Evolutionary conservation across 768 basidiomycete genomes (phyloP).

Genomic region (Paxillus ammoniavirescens): DNA sequence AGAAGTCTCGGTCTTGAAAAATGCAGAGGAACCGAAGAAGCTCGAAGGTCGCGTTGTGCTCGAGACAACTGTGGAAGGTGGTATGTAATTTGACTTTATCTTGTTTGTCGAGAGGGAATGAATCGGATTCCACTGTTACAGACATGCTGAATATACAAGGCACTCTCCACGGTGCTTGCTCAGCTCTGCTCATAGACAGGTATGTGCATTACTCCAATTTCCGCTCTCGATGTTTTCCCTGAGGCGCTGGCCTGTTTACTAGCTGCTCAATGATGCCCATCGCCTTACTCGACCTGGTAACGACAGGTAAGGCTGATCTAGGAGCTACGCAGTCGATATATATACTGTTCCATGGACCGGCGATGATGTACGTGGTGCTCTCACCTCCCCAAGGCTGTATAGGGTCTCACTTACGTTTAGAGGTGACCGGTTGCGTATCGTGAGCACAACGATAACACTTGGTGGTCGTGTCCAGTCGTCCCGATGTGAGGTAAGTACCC

Average conservation of each 20-base stretch:
- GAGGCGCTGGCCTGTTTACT: neutral
- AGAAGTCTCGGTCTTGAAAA: constrained; percentile 42
- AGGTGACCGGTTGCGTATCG: constrained; percentile 48
- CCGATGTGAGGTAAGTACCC: constrained; percentile 44
- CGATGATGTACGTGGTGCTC: constrained; percentile 33
- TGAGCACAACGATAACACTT: constrained; percentile 50
- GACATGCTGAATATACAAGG: constrained; percentile 54
- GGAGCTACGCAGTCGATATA: constrained; percentile 53
- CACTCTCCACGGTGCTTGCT: constrained; percentile 54
- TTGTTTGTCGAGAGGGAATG: neutral
- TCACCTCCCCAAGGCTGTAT: neutral
- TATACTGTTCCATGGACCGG: constrained; percentile 57
- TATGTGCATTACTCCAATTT: constrained; percentile 22
- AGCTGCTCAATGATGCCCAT: constrained; percentile 55
- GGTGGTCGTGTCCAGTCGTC: constrained; percentile 48
- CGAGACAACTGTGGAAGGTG: constrained; percentile 43
- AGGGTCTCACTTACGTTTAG: constrained; percentile 23
- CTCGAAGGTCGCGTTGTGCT: constrained; percentile 45
- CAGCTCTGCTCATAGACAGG: constrained; percentile 54
- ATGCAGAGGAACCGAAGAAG: constrained; percentile 44
- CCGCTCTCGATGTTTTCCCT: neutral
- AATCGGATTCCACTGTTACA: constrained; percentile 12
- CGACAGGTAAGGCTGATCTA: constrained; percentile 22
- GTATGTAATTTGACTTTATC: constrained; percentile 25
- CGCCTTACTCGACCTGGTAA: constrained; percentile 29